Evolutionary conservation across 306 rosid genomes (phyloP).

Genomic region (Fagus crenata): DNA sequence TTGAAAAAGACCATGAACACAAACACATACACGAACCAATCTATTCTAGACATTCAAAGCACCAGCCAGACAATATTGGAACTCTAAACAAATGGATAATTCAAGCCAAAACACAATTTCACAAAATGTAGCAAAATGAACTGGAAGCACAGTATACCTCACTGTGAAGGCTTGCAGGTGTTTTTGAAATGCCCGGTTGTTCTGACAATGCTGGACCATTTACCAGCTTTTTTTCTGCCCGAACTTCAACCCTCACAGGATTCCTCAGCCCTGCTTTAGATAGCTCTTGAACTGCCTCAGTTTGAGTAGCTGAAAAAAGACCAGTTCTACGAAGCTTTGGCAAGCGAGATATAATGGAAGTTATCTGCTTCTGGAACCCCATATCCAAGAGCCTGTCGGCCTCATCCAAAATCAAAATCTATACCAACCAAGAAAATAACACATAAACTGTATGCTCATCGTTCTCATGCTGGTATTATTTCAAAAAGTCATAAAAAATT

Average conservation of each 20-base stretch:
- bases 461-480: not conserved
- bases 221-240: slow-evolving; percentile 54
- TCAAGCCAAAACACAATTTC: not conserved
- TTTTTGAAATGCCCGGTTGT: slow-evolving; percentile 56
- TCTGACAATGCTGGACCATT: slow-evolving; percentile 34
- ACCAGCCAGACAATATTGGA: not conserved
- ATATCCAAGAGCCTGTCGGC: slow-evolving; percentile 83
- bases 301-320: slow-evolving; percentile 92
- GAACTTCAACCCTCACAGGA: slow-evolving; percentile 86
- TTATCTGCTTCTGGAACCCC: slow-evolving; percentile 86
- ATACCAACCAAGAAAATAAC: slow-evolving; percentile 12
- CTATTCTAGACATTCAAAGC: not conserved
- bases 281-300: slow-evolving; percentile 88
- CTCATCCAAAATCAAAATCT: slow-evolving; percentile 82
- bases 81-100: not conserved
- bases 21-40: not conserved
- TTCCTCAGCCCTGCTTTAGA: slow-evolving; percentile 89
- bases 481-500: too few relatives aligned
- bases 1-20: not conserved
- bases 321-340: slow-evolving; percentile 96
- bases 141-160: slow-evolving; percentile 44
- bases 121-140: not conserved
- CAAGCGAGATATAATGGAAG: slow-evolving; percentile 60
- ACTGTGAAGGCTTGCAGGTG: slow-evolving; percentile 78
- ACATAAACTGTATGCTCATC: not conserved